These are phyloP conservation scores for Phoma sp. DNA, from an alignment of 2,329 filamentous ascomycete genomes.

Conservation along the genomic window DNA sequence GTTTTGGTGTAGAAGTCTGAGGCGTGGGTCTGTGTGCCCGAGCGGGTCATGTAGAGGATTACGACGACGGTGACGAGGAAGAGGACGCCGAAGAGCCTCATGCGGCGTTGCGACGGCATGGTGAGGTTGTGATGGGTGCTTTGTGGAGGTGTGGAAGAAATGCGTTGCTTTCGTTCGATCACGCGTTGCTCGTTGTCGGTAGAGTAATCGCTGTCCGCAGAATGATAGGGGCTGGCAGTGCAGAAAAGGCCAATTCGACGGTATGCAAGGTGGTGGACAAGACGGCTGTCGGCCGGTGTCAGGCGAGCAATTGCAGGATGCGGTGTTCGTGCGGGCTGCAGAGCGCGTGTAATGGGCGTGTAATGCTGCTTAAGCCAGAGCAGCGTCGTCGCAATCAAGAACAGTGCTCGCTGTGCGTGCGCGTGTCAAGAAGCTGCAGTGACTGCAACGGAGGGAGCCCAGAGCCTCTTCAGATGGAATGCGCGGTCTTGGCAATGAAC, in stretches of 20 bases:
- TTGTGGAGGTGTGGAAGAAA: conserved; percentile 1
- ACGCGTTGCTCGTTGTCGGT: no score
- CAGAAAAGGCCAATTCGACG: neutral
- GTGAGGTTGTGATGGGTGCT: conserved; percentile 12
- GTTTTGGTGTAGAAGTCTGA: conserved; percentile 66
- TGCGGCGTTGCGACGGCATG: conserved; percentile 62
- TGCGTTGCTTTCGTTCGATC: no score
- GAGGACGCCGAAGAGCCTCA: conserved; percentile 71
- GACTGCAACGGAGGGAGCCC: neutral
- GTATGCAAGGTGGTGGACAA: conserved; percentile 17
- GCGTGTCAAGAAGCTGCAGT: neutral
- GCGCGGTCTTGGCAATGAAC: conserved; percentile 13
- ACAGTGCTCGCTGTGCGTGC: neutral
- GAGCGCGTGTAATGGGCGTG: conserved; percentile 5
- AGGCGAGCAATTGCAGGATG: conserved; percentile 17
- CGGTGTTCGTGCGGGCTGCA: conserved; percentile 8
- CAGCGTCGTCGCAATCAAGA: neutral
- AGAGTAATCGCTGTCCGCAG: neutral
- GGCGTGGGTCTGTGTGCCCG: conserved; percentile 60
- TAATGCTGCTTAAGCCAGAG: neutral
- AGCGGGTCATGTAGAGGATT: conserved; percentile 76
- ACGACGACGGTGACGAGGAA: conserved; percentile 70
- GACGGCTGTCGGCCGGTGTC: conserved; percentile 6
- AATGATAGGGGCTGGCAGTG: neutral
- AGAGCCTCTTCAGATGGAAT: conserved; percentile 2